Evolutionary conservation across 257 asterid species (phyloP), one percentile per base, ranked within the genome.

Genomic region (Lithospermum erythrorhizon): DNA sequence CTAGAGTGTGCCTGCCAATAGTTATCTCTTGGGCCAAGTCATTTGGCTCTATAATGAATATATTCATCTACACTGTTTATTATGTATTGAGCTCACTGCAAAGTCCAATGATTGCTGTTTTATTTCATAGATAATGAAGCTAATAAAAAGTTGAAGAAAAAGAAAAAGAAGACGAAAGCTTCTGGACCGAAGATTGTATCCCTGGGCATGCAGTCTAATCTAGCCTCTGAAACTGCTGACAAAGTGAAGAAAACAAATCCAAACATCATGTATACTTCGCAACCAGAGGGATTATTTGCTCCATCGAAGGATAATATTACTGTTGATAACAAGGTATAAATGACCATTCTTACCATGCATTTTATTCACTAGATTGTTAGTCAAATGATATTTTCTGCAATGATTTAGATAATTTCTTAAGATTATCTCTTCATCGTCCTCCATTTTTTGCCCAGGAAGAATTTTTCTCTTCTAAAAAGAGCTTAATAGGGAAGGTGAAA

Each of bases 111-210:
- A 65, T 21, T 48, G 49, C 52, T 62, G 22, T 23, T 58, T 47
- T 54, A 20, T 64, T 79, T 45, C 69, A 70, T 68, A 93, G 98
- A 93, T 73, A 94, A 86, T 21, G 97, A 83, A 65, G 87, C 83
- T 73, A 91, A 84, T 23, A 78, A 87, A 54, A 93, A 84, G 70
- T 83, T 77, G 90, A 93, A 84, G 76, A 89, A 84, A 77, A 91
- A 84, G 73, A 65, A 78, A 21, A 89, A 84, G 78, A 91, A 84
- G 73, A 65, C 79, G n/a, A 78, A 65, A 66, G 74, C 82, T 61
- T 75, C 66, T 20, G 73, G 69, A 55, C 83, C 76, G 68, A 85
- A 83, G 75, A 74, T 73, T 69, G 83, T 84, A 59, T 67, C 78
- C 10, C 56, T 69, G 55, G 65, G 63, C 75, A 69, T 75, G 29